These are phyloP conservation scores for Schwanniomyces occidentalis DNA, from an alignment of 805 yeast genomes.

Conservation along the genomic window DNA sequence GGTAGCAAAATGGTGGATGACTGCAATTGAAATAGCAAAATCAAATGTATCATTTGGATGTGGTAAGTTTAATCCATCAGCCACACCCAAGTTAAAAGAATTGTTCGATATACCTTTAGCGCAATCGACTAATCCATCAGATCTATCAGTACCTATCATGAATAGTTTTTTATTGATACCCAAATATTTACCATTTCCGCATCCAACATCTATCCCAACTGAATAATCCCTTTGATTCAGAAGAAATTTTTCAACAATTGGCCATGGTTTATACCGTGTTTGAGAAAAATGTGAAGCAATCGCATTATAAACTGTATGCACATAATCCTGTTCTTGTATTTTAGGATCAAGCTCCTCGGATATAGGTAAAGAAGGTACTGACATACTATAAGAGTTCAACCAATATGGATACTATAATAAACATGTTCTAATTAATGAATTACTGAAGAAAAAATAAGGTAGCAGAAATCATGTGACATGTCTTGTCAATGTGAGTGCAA, in stretches of 20 bases:
- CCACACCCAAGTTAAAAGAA: conserved; percentile 61
- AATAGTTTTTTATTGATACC: conserved; percentile 66
- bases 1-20: conserved; percentile 93
- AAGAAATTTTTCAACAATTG: conserved; percentile 79
- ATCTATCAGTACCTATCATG: conserved; percentile 74
- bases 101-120: conserved; percentile 47
- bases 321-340: conserved; percentile 70
- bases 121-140: conserved; percentile 66
- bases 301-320: conserved; percentile 89
- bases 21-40: conserved; percentile 94
- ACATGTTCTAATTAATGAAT: too few species aligned
- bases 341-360: conserved; percentile 42
- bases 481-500: too few species aligned
- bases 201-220: conserved; percentile 90
- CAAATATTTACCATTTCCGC: conserved; percentile 95
- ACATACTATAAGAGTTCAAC: conserved; percentile 21
- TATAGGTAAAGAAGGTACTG: conserved; percentile 28
- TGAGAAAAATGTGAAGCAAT: conserved; percentile 92
- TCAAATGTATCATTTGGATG: conserved; percentile 48
- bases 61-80: conserved; percentile 71
- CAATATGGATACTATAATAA: too few species aligned
- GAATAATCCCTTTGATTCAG: conserved; percentile 48
- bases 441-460: too few species aligned
- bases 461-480: too few species aligned
- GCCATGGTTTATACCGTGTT: conserved; percentile 97